Conservation (phyloP, 2,329 filamentous ascomycete species). For the Paramyrothecium roridum region DNA sequence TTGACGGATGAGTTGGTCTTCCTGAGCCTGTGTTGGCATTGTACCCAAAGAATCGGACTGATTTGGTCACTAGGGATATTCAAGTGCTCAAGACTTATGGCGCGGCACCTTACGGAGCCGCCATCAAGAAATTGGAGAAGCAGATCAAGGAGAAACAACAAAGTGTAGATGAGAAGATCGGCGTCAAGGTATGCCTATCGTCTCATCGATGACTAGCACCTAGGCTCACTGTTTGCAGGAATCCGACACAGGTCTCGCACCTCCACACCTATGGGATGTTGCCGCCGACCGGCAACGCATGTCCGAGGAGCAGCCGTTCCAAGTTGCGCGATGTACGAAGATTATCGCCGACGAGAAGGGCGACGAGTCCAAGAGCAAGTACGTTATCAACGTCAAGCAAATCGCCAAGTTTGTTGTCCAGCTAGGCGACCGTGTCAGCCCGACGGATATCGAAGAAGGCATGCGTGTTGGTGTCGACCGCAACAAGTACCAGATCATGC, state of each 20-base stretch:
- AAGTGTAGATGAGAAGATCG: slow-evolving; percentile 98
- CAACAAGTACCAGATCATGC: slow-evolving; percentile 98
- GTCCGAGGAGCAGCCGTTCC: slow-evolving; percentile 95
- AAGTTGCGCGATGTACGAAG: slow-evolving; percentile 97
- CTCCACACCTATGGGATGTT: slow-evolving; percentile 98
- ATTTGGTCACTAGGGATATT: slow-evolving; percentile 70
- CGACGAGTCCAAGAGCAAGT: slow-evolving; percentile 98
- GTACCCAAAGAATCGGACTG: slow-evolving; percentile 12
- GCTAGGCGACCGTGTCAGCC: slow-evolving; percentile 91
- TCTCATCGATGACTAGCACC: background rate
- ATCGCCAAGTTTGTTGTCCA: slow-evolving; percentile 99
- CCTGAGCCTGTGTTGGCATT: too few species aligned
- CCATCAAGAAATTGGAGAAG: slow-evolving; percentile 96
- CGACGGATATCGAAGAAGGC: slow-evolving; percentile 98
- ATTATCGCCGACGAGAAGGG: slow-evolving; percentile 93
- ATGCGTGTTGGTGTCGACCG: slow-evolving; percentile 98
- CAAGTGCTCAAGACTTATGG: slow-evolving; percentile 99
- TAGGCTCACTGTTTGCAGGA: slow-evolving; percentile 55
- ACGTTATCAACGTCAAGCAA: slow-evolving; percentile 99
- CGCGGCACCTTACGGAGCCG: slow-evolving; percentile 88
- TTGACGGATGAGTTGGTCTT: slow-evolving; percentile 78
- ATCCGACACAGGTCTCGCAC: slow-evolving; percentile 96
- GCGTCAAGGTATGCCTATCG: slow-evolving; percentile 59
- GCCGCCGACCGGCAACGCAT: slow-evolving; percentile 97
- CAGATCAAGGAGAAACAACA: slow-evolving; percentile 99